Conservation (phyloP, 148 eudicot species). For the Persicaria tinctoria region DNA sequence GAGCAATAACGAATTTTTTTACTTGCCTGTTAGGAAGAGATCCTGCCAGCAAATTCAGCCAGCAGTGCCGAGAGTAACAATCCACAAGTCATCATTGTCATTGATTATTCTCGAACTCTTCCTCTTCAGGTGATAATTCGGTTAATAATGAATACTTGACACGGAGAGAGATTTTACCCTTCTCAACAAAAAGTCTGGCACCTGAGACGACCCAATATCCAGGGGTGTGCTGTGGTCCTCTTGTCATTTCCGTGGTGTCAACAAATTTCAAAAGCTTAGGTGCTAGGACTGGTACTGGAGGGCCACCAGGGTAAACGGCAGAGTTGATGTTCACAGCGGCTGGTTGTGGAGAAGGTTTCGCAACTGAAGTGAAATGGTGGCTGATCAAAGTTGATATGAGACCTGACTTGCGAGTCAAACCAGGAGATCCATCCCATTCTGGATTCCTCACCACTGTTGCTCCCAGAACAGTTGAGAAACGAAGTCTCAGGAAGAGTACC, state of each 20-base stretch:
- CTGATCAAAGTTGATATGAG: constrained; percentile 90
- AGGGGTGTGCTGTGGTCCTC: constrained; percentile 96
- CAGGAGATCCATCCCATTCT: constrained; percentile 97
- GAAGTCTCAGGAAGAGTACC: constrained; percentile 70
- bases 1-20: no score
- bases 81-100: background rate
- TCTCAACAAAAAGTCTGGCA: constrained; percentile 81
- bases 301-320: constrained; percentile 96
- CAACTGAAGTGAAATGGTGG: constrained; percentile 71
- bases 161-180: constrained; percentile 75
- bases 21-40: no score
- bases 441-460: constrained; percentile 61
- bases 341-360: constrained; percentile 78
- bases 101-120: constrained; percentile 32
- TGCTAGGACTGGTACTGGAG: constrained; percentile 83
- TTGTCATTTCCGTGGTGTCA: constrained; percentile 84
- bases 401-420: constrained; percentile 88
- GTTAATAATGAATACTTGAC: constrained; percentile 85
- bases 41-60: no score
- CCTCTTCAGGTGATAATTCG: constrained; percentile 63
- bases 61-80: no score
- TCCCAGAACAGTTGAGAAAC: constrained; percentile 70
- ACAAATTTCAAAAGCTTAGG: constrained; percentile 78
- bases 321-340: constrained; percentile 93
- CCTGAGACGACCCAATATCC: constrained; percentile 99